These are phyloP conservation scores for Pythium dissotocum DNA, from an alignment of 352 stramenopile species.

Conservation along the genomic window DNA sequence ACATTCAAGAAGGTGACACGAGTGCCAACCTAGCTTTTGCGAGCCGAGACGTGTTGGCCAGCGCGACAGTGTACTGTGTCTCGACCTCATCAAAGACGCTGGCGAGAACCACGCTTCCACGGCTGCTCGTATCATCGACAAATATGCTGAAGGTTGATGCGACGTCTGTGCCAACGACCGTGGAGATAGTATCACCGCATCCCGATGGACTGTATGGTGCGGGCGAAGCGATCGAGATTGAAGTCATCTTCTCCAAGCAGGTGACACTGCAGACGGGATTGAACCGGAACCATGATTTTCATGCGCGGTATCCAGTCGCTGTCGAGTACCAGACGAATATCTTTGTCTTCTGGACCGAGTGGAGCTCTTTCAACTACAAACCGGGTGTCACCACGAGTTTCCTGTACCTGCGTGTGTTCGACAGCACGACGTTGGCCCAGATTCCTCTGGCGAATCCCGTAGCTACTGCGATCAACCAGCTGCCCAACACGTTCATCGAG, in stretches of 20 bases:
- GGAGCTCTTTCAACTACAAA: conserved; percentile 33
- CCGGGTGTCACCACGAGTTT: conserved; percentile 37
- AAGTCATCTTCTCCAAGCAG: conserved; percentile 66
- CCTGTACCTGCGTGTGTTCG: conserved; percentile 61
- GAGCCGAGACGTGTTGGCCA: conserved; percentile 38
- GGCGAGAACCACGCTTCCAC: conserved; percentile 37
- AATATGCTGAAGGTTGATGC: conserved; percentile 49
- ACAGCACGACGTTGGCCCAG: conserved; percentile 36
- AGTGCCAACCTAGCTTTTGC: conserved; percentile 61
- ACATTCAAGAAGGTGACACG: conserved; percentile 50
- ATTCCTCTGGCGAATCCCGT: conserved; percentile 28
- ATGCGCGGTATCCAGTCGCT: conserved; percentile 42
- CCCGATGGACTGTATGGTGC: conserved; percentile 49
- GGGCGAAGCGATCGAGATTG: conserved; percentile 68
- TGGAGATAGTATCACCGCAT: conserved; percentile 58
- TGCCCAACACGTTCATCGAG: conserved; percentile 55
- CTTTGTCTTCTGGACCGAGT: conserved; percentile 74
- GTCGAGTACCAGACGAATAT: conserved; percentile 44
- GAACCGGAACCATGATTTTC: conserved; percentile 57
- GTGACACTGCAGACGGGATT: conserved; percentile 63
- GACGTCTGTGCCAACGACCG: conserved; percentile 53
- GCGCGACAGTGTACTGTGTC: conserved; percentile 43
- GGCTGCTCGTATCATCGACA: conserved; percentile 34
- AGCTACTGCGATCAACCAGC: conserved; percentile 39
- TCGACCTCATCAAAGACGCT: conserved; percentile 45